Evolutionary conservation across 2,329 filamentous ascomycete genomes (phyloP).

Genomic region (Mycosphaerella sp.): DNA sequence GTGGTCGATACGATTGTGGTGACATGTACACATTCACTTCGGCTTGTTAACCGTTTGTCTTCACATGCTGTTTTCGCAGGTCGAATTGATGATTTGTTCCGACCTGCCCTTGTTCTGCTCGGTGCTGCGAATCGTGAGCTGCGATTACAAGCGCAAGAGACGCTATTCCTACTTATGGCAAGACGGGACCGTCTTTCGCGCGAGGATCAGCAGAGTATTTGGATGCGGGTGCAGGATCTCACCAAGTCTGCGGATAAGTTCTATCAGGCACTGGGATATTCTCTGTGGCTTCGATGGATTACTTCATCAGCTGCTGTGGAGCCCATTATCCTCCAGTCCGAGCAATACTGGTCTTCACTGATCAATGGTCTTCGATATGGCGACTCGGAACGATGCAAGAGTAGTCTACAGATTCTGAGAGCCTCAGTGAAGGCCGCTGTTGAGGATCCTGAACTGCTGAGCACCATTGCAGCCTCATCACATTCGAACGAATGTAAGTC

Average conservation of each 20-base stretch:
- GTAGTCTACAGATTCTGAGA: constrained; percentile 41
- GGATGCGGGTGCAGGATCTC: constrained; percentile 16
- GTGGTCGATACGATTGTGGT: neutral
- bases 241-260: constrained; percentile 5
- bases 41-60: constrained; percentile 8
- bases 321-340: constrained; percentile 7
- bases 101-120: constrained; percentile 15
- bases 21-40: neutral
- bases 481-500: constrained; percentile 2
- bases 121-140: constrained; percentile 10
- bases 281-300: constrained; percentile 27
- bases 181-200: neutral
- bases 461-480: neutral
- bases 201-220: constrained; percentile 10
- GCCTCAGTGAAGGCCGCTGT: constrained; percentile 35
- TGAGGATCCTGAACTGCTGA: constrained; percentile 6
- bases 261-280: constrained; percentile 21
- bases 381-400: constrained; percentile 42
- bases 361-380: constrained; percentile 37
- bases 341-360: constrained; percentile 39
- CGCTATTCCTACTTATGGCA: constrained; percentile 9
- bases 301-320: constrained; percentile 7
- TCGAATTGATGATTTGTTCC: constrained; percentile 3
- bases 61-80: neutral
- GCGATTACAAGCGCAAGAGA: constrained; percentile 10